Base-by-base conservation (phyloP, 768 basidiomycete genomes). In the Xerocomellus chrysenteron region DNA sequence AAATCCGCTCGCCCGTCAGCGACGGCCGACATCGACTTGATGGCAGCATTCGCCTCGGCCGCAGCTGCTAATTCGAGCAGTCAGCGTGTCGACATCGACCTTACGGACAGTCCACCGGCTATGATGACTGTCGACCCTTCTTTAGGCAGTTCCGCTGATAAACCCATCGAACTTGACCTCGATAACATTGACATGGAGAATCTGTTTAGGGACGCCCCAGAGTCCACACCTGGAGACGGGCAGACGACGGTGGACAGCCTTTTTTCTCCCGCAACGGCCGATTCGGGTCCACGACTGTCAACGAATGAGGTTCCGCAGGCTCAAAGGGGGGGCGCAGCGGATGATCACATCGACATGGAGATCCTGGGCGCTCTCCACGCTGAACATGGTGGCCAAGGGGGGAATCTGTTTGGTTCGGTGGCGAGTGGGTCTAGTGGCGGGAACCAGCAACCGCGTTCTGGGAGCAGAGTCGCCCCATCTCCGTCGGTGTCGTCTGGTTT, bases 101-200 rank as follows among this genome's bases (percentile, higher is more conserved):
- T 90, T 8, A 86, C 80, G 30, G 59, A 75, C 21, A 69, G 64
- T 52, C 68, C 73, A 19, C 48, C 58, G 8, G 62, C 61, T 26
- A 64, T 63, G 64, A 67, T 71, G 48, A 16, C 61, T 2, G 57
- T 73, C 49, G 72, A 78, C 51, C 66, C 74, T 46, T 42, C 68
- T 41, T 51, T 78, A 32, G 87, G 90, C 14, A 85, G 74, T 65
- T 87, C 86, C 7, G 87, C 83, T 1, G 90, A 92, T 67, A 88
- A 88, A 68, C 89, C 90, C 19, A 91, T 92, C 54, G 90, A 90
- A 65, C 78, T 92, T 26, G 88, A 92, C 67, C 64, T 92, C 52
- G 88, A 90, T 45, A 61, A 63, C 49, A 84, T 86, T 69, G 86
- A 89, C 60, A 81, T 87, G 50, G 83, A 85, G 65, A 79, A 81